phyloP scores from a whole-genome alignment of 2,329 filamentous ascomycete species.

The Drechslerella dactyloides region DNA sequence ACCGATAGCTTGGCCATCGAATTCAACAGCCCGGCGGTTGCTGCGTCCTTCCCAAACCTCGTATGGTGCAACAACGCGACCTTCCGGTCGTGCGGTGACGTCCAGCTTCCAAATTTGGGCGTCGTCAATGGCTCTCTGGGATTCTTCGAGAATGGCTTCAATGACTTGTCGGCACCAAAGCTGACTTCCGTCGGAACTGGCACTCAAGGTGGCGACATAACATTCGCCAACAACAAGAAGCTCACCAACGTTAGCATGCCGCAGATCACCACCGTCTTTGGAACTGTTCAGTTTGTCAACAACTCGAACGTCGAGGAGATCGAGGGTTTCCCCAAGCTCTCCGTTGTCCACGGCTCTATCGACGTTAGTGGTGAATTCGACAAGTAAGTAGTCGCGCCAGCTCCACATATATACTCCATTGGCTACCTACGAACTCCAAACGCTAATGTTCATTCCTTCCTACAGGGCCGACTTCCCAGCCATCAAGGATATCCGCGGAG shows the following conservation, averaged over 20 bases:
- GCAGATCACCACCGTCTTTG: constrained; percentile 70
- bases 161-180: constrained; percentile 69
- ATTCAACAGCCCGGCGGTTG: constrained; percentile 76
- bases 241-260: constrained; percentile 79
- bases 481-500: constrained; percentile 72
- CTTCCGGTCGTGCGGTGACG: constrained; percentile 76
- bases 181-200: constrained; percentile 68
- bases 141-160: constrained; percentile 80
- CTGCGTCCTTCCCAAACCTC: constrained; percentile 77
- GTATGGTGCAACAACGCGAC: constrained; percentile 79
- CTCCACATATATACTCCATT: not conserved
- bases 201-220: constrained; percentile 62
- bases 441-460: constrained; percentile 56
- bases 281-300: constrained; percentile 86
- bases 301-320: constrained; percentile 76
- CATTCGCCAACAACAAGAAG: constrained; percentile 69
- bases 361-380: constrained; percentile 84
- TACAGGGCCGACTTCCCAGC: constrained; percentile 72
- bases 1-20: constrained; percentile 73
- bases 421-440: not conserved
- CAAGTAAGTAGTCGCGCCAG: constrained; percentile 66
- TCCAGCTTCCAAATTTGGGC: constrained; percentile 75
- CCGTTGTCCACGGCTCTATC: constrained; percentile 77
- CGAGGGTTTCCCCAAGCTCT: constrained; percentile 71
- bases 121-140: constrained; percentile 78